Percentiles rank a stretch among this genome's conserved stretches.
Evolutionary conservation across 2,329 filamentous ascomycete genomes (phyloP).

Genomic region (Phialophora expanda): DNA sequence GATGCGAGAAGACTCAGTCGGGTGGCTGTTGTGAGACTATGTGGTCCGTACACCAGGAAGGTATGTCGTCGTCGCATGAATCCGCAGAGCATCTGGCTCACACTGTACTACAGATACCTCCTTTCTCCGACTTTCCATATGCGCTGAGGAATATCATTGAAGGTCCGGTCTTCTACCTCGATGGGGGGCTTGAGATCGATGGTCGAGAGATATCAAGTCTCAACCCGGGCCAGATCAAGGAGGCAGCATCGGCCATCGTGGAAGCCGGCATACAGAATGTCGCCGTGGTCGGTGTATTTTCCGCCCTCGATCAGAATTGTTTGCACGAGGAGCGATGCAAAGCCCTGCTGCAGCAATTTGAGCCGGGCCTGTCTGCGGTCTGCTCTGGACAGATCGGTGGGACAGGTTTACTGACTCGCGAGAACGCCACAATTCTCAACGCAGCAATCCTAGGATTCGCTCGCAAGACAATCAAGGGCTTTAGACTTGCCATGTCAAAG

Average conservation of each 20-base stretch:
- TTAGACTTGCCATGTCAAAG: slow-evolving; percentile 58
- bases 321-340: slow-evolving; percentile 51
- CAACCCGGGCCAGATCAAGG: slow-evolving; percentile 48
- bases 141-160: slow-evolving; percentile 50
- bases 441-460: slow-evolving; percentile 66
- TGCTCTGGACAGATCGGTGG: slow-evolving; percentile 54
- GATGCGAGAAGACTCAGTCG: slow-evolving; percentile 52
- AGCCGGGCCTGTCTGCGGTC: slow-evolving; percentile 48
- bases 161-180: slow-evolving; percentile 51
- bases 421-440: slow-evolving; percentile 70
- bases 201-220: slow-evolving; percentile 53
- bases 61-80: slow-evolving; percentile 25
- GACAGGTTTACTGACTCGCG: slow-evolving; percentile 60
- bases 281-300: slow-evolving; percentile 55
- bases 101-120: slow-evolving; percentile 45
- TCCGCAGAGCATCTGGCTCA: slow-evolving; percentile 17
- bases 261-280: slow-evolving; percentile 48
- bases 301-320: slow-evolving; percentile 52
- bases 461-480: slow-evolving; percentile 61
- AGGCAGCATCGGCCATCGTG: slow-evolving; percentile 44
- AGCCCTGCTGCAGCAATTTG: slow-evolving; percentile 46
- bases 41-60: slow-evolving; percentile 53
- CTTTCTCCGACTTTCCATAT: slow-evolving; percentile 55
- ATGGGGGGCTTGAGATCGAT: slow-evolving; percentile 58
- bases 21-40: slow-evolving; percentile 56